Base-by-base conservation (phyloP, 345 rosid genomes). In the Gossypium raimondii region DNA sequence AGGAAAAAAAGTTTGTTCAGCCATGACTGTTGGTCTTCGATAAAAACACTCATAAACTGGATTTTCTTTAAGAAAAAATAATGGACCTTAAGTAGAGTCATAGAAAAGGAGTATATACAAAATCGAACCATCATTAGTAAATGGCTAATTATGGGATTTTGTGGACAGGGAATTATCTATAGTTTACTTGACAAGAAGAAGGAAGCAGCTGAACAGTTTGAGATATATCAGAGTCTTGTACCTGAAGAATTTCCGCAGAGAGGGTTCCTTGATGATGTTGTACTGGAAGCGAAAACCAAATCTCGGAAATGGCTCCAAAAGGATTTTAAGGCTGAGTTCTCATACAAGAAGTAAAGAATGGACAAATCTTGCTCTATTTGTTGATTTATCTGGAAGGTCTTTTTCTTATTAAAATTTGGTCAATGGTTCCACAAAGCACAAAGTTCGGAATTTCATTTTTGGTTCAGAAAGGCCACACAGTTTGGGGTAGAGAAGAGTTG, bases 231-330 rank as follows among this genome's bases (percentile, higher is more conserved):
- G 72, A 86, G 89, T 81, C 97, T 94, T 68, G 88, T 87, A 17
- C 98, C 97, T 9, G 92, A 87, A 59, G 98, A 94, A 83, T 91
- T 89, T 84, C 98, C 98, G 2, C 89, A 89, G 67, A 88, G 91
- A 76, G 82, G 89, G 61, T 92, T 86, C 78, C 89, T 94, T 5
- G 96, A 94, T 9, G 94, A 92, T 74, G 89, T 91, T 72, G 92
- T 88, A 2, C 53, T 89, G 77, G 92, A 84, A 55, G 95, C 98
- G 38, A 90, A 87, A 82, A 81, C 85, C 11, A 83, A 84, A 57
- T 81, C 98, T 29, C 77, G 80, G 73, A 88, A 86, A 72, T 80
- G 67, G 64, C 81, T 89, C 27, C 88, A 77, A 67, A 84, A 87
- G 81, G 87, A 88, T 61, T 88, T 86, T 78, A 81, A 81, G 83